Percentiles rank a stretch among this genome's conserved stretches.
Evolutionary conservation across 768 basidiomycete species (phyloP).

Genomic region (Mycena kentingensis): DNA sequence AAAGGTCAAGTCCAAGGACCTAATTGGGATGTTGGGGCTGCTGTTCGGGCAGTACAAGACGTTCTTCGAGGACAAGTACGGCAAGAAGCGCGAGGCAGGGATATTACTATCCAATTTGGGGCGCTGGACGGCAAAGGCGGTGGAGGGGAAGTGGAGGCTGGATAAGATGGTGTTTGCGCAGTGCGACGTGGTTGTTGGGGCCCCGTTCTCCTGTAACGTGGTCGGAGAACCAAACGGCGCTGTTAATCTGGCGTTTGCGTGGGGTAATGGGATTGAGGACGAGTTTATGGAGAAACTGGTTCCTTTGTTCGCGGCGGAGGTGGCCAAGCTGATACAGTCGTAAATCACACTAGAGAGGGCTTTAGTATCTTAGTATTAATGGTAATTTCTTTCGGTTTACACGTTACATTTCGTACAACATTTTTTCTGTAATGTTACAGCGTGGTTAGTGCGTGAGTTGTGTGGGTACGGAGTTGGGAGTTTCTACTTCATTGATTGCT

Average conservation of each 20-base stretch:
- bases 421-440: not conserved
- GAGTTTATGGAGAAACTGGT: constrained; percentile 27
- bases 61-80: constrained; percentile 32
- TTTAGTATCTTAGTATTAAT: too few species aligned
- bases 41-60: constrained; percentile 32
- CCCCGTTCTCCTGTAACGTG: constrained; percentile 31
- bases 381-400: too few species aligned
- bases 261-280: constrained; percentile 28
- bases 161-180: constrained; percentile 30
- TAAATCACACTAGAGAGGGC: too few species aligned
- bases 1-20: constrained; percentile 17
- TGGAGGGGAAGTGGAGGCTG: constrained; percentile 22
- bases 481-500: not conserved
- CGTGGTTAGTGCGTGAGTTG: not conserved
- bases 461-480: not conserved
- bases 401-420: too few species aligned
- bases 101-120: constrained; percentile 43
- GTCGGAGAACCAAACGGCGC: constrained; percentile 30
- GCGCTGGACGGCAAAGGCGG: constrained; percentile 19
- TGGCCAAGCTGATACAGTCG: not conserved
- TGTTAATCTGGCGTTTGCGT: constrained; percentile 27
- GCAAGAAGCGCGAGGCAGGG: constrained; percentile 34
- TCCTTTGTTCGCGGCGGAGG: constrained; percentile 15
- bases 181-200: constrained; percentile 27
- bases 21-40: constrained; percentile 36